Base-by-base conservation (phyloP, 331 rosid species). In the Erythrophleum ivorense region DNA sequence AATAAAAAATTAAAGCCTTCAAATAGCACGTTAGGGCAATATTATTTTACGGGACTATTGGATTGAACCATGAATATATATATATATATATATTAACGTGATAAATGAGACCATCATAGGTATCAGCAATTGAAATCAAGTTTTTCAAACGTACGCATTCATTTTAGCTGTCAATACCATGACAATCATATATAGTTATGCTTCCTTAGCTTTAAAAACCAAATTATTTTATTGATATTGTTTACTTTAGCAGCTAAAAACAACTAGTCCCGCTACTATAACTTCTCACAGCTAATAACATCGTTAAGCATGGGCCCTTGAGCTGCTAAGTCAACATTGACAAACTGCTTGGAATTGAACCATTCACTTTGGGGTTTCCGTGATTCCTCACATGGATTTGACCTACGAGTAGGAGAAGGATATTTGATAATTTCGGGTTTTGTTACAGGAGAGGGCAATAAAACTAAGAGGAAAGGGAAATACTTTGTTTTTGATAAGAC, bases 341-440 rank as follows among this genome's bases (percentile, higher is more conserved):
- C 67, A 76, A 81, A 75, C 68, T 83, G 87, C 53, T 73, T 81
- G 19, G 88, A 76, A 59, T 80, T 86, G 2, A 90, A 81, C 62
- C 85, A 74, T 76, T 85, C 86, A 58, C 85, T 86, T 68, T 67
- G 74, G 38, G 78, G 77, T 85, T 86, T 91, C 91, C 81, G 68
- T 19, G 78, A 71, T 82, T 88, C 88, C 18, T 68, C 88, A 21
- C 60, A 71, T 70, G 77, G 85, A 73, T 78, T 76, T 36, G 87
- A 59, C 83, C 59, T 82, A 71, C 80, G 76, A 79, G 75, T 84
- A 70, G 87, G 94, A 83, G 87, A 83, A 70, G 71, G 87, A 48
- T 86, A 73, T 78, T 87, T 90, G 65, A 88, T 81, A n/a, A 88
- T 54, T 62, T 89, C 91, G 4, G 78, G 86, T 71, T 81, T 85